phyloP scores from a whole-genome alignment of 2,329 filamentous ascomycete genomes.

The Aaosphaeria pasadenensis region DNA sequence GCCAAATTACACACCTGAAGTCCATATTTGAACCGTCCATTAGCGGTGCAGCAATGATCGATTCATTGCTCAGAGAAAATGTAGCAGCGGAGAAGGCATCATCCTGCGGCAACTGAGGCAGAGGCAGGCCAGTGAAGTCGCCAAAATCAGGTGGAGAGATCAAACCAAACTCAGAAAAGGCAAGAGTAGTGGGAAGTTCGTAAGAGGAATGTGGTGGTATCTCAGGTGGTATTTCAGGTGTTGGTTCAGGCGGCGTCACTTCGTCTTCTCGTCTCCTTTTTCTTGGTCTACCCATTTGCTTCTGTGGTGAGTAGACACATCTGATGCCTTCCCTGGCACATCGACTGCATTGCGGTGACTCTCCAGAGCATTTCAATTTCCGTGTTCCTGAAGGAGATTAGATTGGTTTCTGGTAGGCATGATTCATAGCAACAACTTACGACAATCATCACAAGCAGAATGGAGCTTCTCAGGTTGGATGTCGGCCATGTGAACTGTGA shows the following conservation, averaged over 20 bases:
- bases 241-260: background rate
- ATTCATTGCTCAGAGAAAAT: no score
- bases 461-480: slow-evolving; percentile 23
- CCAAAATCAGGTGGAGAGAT: slow-evolving; percentile 7
- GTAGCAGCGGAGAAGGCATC: no score
- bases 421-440: slow-evolving; percentile 19
- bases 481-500: slow-evolving; percentile 10
- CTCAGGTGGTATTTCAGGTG: no score
- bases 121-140: slow-evolving; percentile 8
- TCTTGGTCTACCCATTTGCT: slow-evolving; percentile 51
- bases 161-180: slow-evolving; percentile 1
- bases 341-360: slow-evolving; percentile 40
- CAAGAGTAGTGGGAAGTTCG: no score
- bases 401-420: background rate
- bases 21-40: no score
- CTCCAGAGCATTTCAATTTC: slow-evolving; percentile 50
- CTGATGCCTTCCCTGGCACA: slow-evolving; percentile 40
- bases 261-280: slow-evolving; percentile 41
- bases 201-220: no score
- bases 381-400: slow-evolving; percentile 36
- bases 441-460: slow-evolving; percentile 35
- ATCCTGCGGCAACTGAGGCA: background rate
- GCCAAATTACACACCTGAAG: no score
- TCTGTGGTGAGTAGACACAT: slow-evolving; percentile 48
- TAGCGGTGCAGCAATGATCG: no score